Evolutionary conservation across 768 basidiomycete genomes (phyloP).

Genomic region (Pulveroboletus sp.): DNA sequence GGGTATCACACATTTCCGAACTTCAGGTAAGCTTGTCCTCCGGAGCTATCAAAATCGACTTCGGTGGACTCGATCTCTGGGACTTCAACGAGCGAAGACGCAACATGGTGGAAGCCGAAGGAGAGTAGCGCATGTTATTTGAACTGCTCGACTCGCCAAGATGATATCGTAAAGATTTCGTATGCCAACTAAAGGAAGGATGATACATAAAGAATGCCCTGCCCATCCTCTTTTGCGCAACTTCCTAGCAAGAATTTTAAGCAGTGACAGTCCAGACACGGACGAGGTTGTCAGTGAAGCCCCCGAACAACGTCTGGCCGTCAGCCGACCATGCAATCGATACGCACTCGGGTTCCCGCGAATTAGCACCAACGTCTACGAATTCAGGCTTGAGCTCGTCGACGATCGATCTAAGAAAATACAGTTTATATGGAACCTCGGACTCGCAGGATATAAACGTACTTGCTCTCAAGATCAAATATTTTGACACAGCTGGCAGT

Average conservation of each 20-base stretch:
- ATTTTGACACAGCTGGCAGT: slow-evolving; percentile 98
- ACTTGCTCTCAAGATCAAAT: slow-evolving; percentile 99
- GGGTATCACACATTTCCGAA: slow-evolving; percentile 65
- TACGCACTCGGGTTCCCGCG: slow-evolving; percentile 85
- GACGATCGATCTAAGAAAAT: slow-evolving; percentile 73
- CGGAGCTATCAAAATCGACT: slow-evolving; percentile 63
- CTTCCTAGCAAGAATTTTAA: slow-evolving; percentile 30
- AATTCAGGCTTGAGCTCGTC: slow-evolving; percentile 98
- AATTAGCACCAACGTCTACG: slow-evolving; percentile 64
- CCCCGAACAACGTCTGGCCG: slow-evolving; percentile 95
- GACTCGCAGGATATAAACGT: slow-evolving; percentile 32
- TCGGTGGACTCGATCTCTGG: slow-evolving; percentile 74
- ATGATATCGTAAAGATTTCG: slow-evolving; percentile 19
- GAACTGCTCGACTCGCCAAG: background rate
- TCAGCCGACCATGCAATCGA: slow-evolving; percentile 99
- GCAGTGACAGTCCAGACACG: slow-evolving; percentile 84
- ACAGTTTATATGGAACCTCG: slow-evolving; percentile 1
- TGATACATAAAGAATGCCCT: slow-evolving; percentile 17
- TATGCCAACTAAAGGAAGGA: slow-evolving; percentile 24
- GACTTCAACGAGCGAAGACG: slow-evolving; percentile 57
- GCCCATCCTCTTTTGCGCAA: slow-evolving; percentile 12
- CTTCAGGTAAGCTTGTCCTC: slow-evolving; percentile 63
- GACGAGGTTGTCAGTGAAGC: slow-evolving; percentile 92
- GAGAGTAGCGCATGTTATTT: background rate
- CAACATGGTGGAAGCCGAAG: slow-evolving; percentile 56